These are phyloP conservation scores for Aureobasidium sp. DNA, from an alignment of 2,329 filamentous ascomycete species.

Conservation along the genomic window DNA sequence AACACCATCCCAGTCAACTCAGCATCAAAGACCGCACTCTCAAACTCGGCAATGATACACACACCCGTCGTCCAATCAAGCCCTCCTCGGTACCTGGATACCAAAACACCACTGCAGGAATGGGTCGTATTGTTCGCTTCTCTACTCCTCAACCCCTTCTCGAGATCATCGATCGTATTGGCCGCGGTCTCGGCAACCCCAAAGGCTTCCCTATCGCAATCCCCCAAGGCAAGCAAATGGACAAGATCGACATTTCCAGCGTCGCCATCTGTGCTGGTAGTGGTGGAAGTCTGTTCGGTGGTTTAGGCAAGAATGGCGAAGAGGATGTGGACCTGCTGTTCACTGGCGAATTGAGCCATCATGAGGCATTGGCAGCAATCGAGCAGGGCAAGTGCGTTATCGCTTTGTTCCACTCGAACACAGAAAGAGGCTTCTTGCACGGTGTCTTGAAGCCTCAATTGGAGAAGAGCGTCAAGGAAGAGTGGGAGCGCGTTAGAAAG, in stretches of 20 bases:
- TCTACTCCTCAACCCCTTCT: constrained; percentile 45
- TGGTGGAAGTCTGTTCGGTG: constrained; percentile 68
- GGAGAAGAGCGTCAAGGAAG: constrained; percentile 48
- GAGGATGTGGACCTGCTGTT: constrained; percentile 71
- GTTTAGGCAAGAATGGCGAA: constrained; percentile 36
- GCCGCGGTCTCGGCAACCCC: constrained; percentile 57
- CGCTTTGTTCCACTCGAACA: constrained; percentile 87
- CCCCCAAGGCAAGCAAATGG: constrained; percentile 50
- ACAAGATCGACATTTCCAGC: constrained; percentile 53
- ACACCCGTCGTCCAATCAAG: constrained; percentile 49
- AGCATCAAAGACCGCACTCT: constrained; percentile 28
- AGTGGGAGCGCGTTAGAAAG: constrained; percentile 45
- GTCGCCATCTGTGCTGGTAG: constrained; percentile 88
- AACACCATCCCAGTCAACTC: constrained; percentile 44
- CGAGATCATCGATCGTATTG: constrained; percentile 55
- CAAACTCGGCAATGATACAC: constrained; percentile 36
- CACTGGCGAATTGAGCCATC: constrained; percentile 89
- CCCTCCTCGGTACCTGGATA: constrained; percentile 37
- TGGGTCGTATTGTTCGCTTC: constrained; percentile 55
- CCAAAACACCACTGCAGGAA: constrained; percentile 46
- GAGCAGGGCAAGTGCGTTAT: constrained; percentile 79
- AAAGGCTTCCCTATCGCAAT: constrained; percentile 58
- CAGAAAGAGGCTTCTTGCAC: constrained; percentile 74
- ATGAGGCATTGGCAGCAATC: constrained; percentile 79
- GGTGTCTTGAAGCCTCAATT: constrained; percentile 63